These are phyloP conservation scores for Euptelea pleiosperma DNA, from an alignment of 164 flowering plant species.

Conservation along the genomic window DNA sequence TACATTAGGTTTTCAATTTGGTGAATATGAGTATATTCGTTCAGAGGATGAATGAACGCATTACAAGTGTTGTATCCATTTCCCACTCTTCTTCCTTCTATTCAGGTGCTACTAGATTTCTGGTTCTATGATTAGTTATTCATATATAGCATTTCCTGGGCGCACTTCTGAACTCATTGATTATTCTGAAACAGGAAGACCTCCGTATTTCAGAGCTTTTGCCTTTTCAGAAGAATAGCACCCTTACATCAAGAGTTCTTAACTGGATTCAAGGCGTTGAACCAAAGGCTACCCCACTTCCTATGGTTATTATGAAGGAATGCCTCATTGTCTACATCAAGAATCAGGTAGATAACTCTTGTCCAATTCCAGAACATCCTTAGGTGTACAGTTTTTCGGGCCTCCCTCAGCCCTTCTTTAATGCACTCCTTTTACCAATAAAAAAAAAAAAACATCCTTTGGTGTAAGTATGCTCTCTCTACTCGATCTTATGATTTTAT, in stretches of 20 bases:
- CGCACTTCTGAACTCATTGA: background rate
- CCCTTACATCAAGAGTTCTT: constrained; percentile 70
- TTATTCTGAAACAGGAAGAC: constrained; percentile 51
- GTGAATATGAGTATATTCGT: constrained; percentile 42
- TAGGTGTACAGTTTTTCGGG: too few relatives aligned
- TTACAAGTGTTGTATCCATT: constrained; percentile 68
- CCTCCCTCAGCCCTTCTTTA: too few relatives aligned
- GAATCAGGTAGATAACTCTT: constrained; percentile 58
- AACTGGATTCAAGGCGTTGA: constrained; percentile 57
- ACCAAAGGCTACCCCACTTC: constrained; percentile 65
- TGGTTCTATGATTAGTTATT: constrained; percentile 4
- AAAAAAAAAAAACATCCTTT: too few relatives aligned
- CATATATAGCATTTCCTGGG: background rate
- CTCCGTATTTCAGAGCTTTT: constrained; percentile 57
- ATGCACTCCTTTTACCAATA: too few relatives aligned
- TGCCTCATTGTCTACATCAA: constrained; percentile 73
- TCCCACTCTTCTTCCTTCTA: constrained; percentile 86
- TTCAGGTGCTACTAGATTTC: constrained; percentile 43
- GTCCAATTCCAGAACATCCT: background rate
- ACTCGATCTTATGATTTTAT: constrained; percentile 5
- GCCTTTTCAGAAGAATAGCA: constrained; percentile 87
- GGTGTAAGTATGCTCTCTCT: constrained; percentile 4
- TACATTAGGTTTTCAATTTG: constrained; percentile 60
- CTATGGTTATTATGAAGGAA: constrained; percentile 78
- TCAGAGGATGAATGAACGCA: constrained; percentile 40